Conservation (phyloP, 768 basidiomycete genomes). For the Suillus hirtellus region DNA sequence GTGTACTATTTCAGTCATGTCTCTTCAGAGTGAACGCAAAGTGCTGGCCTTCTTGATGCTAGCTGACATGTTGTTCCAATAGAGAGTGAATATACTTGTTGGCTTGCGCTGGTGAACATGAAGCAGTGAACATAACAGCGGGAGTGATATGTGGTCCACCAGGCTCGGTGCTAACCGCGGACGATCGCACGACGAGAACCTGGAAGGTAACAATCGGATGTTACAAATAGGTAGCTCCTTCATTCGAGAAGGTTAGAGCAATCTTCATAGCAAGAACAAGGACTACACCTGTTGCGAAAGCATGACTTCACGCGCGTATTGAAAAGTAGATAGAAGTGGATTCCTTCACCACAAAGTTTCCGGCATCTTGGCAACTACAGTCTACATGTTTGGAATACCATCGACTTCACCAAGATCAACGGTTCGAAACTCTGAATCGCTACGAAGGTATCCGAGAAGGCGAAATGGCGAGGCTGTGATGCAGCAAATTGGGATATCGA, state of each 20-base stretch:
- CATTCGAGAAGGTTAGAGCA: constrained; percentile 8
- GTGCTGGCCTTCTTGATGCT: no score
- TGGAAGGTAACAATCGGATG: constrained; percentile 52
- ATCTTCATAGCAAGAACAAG: constrained; percentile 14
- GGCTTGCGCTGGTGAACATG: not conserved
- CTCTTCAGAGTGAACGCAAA: no score
- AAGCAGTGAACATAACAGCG: constrained; percentile 30
- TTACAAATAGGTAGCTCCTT: constrained; percentile 52
- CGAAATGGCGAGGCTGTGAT: constrained; percentile 42
- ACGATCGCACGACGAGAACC: constrained; percentile 50
- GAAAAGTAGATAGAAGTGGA: constrained; percentile 39
- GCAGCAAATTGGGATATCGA: constrained; percentile 24
- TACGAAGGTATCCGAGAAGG: constrained; percentile 38
- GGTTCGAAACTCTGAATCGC: constrained; percentile 36
- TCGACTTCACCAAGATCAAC: constrained; percentile 46
- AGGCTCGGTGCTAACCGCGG: constrained; percentile 10
- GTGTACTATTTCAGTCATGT: no score
- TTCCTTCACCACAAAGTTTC: constrained; percentile 44
- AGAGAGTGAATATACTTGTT: no score
- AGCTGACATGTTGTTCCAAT: no score
- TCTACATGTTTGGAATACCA: constrained; percentile 37
- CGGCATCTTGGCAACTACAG: constrained; percentile 39
- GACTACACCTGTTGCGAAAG: constrained; percentile 22
- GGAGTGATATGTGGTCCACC: constrained; percentile 21
- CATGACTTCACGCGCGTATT: constrained; percentile 35